phyloP scores from a whole-genome alignment of 179 eudicot species.

The Beta macrorhiza region DNA sequence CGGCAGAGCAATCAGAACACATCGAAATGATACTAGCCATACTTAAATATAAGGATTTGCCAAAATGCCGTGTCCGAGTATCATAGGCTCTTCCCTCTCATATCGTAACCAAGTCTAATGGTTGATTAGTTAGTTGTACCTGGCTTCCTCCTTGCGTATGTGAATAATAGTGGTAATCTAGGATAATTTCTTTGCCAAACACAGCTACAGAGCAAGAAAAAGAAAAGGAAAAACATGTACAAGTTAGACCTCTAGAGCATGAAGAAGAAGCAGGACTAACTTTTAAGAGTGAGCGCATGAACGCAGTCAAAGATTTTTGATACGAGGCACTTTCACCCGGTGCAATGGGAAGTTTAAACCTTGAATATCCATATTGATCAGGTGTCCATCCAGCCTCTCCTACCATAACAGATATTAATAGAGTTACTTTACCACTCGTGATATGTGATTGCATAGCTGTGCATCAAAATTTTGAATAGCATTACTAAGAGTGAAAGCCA shows the following conservation, averaged over 20 bases:
- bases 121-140: too few species aligned
- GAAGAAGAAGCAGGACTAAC: conserved; percentile 33
- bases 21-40: background rate
- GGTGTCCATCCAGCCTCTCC: conserved; percentile 98
- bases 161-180: too few species aligned
- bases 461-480: background rate
- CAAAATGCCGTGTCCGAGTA: too few species aligned
- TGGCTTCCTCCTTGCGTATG: too few species aligned
- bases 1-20: background rate
- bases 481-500: background rate
- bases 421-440: background rate
- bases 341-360: conserved; percentile 48
- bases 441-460: background rate
- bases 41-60: too few species aligned
- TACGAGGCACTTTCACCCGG: conserved; percentile 57
- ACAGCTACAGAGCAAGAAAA: background rate
- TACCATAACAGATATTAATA: conserved; percentile 23
- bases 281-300: conserved; percentile 87
- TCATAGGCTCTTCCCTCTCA: too few species aligned
- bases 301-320: conserved; percentile 60
- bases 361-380: conserved; percentile 92
- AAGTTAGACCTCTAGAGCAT: conserved; percentile 7
- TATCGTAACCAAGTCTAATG: too few species aligned
- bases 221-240: background rate
- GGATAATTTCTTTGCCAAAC: background rate